Evolutionary conservation across 1,284 basidiomycete genomes (phyloP).

Genomic region (Irpex sp.): DNA sequence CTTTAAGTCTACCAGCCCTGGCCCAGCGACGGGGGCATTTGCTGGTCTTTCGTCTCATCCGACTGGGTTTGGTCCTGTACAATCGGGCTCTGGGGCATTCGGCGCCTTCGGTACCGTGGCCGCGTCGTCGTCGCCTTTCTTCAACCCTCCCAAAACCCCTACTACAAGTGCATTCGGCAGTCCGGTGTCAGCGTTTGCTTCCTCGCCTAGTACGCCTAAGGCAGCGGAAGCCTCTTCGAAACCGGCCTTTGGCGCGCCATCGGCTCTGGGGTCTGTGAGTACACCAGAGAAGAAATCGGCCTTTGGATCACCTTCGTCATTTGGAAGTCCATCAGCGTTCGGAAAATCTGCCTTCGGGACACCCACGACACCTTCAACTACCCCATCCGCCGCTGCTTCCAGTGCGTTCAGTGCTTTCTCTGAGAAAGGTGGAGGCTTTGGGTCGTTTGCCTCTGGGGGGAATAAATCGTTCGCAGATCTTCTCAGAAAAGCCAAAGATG

Average conservation of each 20-base stretch:
- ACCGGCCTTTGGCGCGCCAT: conserved; percentile 34
- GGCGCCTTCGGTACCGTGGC: conserved; percentile 35
- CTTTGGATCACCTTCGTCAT: conserved; percentile 37
- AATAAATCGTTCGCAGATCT: conserved; percentile 39
- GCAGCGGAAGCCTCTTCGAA: conserved; percentile 13
- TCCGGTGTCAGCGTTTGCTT: conserved; percentile 30
- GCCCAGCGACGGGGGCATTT: conserved; percentile 31
- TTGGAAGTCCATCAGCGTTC: conserved; percentile 31
- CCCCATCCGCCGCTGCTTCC: conserved; percentile 27
- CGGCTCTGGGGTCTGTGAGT: conserved; percentile 30
- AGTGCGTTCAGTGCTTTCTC: conserved; percentile 39
- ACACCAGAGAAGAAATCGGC: conserved; percentile 20
- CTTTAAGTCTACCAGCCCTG: conserved; percentile 17
- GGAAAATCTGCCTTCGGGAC: conserved; percentile 17
- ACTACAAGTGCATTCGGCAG: conserved; percentile 19
- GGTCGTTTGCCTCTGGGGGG: conserved; percentile 29
- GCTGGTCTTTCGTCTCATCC: conserved; percentile 32
- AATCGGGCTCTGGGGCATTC: conserved; percentile 39
- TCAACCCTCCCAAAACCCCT: conserved; percentile 37
- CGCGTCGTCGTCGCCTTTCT: conserved; percentile 50
- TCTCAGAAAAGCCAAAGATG: conserved; percentile 28
- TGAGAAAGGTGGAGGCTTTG: conserved; percentile 26
- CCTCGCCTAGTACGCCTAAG: conserved; percentile 12
- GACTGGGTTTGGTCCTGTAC: conserved; percentile 34
- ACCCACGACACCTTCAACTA: conserved; percentile 8